phyloP scores from a whole-genome alignment of 805 yeast genomes.

The Sugiyamaella boreocaroliniensis region DNA sequence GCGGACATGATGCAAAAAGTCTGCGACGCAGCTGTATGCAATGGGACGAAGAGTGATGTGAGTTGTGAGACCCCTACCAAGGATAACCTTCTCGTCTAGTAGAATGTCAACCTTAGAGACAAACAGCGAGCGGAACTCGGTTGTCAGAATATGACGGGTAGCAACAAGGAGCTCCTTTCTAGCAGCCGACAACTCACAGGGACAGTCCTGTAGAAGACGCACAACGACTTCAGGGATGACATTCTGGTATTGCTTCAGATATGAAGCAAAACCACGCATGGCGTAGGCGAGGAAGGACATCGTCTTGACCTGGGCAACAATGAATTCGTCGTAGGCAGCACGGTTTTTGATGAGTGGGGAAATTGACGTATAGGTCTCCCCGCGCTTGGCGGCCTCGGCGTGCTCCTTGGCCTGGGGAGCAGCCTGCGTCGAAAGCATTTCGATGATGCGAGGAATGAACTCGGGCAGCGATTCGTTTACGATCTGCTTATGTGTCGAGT shows the following conservation, averaged over 20 bases:
- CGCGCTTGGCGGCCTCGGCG: conserved; percentile 47
- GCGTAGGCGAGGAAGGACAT: conserved; percentile 92
- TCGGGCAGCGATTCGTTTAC: conserved; percentile 63
- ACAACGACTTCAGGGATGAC: conserved; percentile 83
- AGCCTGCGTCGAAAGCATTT: conserved; percentile 68
- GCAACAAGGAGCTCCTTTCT: conserved; percentile 91
- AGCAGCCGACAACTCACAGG: conserved; percentile 84
- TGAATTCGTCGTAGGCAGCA: conserved; percentile 77
- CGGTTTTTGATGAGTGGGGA: conserved; percentile 72
- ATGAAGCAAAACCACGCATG: conserved; percentile 73
- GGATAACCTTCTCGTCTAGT: conserved; percentile 77
- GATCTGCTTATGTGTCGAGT: conserved; percentile 75
- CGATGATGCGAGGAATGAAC: conserved; percentile 77
- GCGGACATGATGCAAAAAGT: conserved; percentile 86
- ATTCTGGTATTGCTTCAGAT: conserved; percentile 48
- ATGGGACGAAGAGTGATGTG: conserved; percentile 84
- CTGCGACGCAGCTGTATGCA: conserved; percentile 94
- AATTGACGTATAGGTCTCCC: conserved; percentile 59
- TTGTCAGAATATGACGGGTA: conserved; percentile 87
- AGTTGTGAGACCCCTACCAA: conserved; percentile 90
- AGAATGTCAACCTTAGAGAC: conserved; percentile 78
- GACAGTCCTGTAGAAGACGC: conserved; percentile 87
- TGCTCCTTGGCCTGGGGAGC: conserved; percentile 64
- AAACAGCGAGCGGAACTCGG: conserved; percentile 76
- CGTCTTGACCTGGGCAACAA: conserved; percentile 90